Percentiles rank a stretch among this genome's conserved stretches.
Conservation (phyloP, 441 rosid species). For the Populus hybrid region DNA sequence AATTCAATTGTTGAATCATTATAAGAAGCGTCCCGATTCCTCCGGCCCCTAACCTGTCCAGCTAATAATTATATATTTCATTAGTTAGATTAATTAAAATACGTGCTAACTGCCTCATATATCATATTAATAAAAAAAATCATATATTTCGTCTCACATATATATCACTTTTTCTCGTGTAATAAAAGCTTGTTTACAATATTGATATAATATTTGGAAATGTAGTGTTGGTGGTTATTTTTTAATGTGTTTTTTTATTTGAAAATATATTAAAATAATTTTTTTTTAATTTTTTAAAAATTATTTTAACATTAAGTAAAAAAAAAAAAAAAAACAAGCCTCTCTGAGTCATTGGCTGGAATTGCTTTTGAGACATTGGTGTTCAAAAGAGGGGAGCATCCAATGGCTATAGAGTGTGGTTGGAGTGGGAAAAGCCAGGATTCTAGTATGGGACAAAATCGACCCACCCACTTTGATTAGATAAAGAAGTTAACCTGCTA, state of each 20-base stretch:
- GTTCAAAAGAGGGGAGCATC: conserved; percentile 23
- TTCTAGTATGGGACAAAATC: neutral
- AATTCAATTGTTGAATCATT: neutral
- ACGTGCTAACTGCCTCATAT: too few species aligned
- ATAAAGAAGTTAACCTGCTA: neutral
- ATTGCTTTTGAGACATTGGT: neutral
- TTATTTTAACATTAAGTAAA: too few species aligned
- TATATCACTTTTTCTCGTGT: conserved; percentile 5
- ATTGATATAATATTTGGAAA: too few species aligned
- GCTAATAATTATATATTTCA: neutral
- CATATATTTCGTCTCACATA: conserved; percentile 9
- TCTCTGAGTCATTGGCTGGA: neutral
- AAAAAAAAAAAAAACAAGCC: too few species aligned
- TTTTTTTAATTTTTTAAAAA: too few species aligned
- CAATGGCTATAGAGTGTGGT: conserved; percentile 20
- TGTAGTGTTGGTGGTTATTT: neutral
- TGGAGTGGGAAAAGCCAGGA: conserved; percentile 10
- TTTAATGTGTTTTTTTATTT: neutral
- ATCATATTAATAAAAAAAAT: neutral
- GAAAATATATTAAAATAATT: too few species aligned
- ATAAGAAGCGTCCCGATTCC: conserved; percentile 5
- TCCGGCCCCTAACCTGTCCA: conserved; percentile 16
- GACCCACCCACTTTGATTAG: neutral
- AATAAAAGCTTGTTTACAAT: neutral
- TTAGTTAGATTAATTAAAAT: too few species aligned